A percentile compares a stretch with the other conserved stretches of the same genome.
Evolutionary conservation across 225 moss, liverwort and hornwort genomes (phyloP).

Genomic region (Physcomitrium patens): DNA sequence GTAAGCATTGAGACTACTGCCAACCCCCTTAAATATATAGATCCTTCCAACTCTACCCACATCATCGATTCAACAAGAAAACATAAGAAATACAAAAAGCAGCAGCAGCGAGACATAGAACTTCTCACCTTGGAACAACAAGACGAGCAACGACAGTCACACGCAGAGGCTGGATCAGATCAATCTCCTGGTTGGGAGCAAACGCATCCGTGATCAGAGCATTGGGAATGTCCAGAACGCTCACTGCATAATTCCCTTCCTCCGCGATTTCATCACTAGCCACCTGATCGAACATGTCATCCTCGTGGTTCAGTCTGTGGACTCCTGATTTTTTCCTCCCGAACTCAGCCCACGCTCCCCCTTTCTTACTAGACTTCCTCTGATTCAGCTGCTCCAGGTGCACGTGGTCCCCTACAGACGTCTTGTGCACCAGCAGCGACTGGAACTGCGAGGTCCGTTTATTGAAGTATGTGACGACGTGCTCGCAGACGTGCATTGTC

Average conservation of each 20-base stretch:
- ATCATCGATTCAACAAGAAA: too few relatives aligned
- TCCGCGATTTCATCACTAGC: background rate
- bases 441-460: conserved; percentile 48
- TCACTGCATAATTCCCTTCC: background rate
- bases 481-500: conserved; percentile 82
- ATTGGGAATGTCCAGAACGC: conserved; percentile 47
- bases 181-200: conserved; percentile 41
- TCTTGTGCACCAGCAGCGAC: conserved; percentile 45
- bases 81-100: too few relatives aligned
- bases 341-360: conserved; percentile 39
- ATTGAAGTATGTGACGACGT: conserved; percentile 74
- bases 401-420: conserved; percentile 44
- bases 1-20: too few relatives aligned
- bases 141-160: conserved; percentile 37
- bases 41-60: too few relatives aligned
- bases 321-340: conserved; percentile 31
- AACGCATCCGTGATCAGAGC: conserved; percentile 44
- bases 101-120: background rate
- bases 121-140: conserved; percentile 38
- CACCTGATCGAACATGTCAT: conserved; percentile 6
- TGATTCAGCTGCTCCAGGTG: conserved; percentile 44
- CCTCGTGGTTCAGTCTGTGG: conserved; percentile 42
- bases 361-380: conserved; percentile 33
- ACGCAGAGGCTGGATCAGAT: conserved; percentile 47
- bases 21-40: too few relatives aligned